A percentile compares a stretch with the other conserved stretches of the same genome.
These are phyloP conservation scores for Stenogyne calaminthoides DNA, from an alignment of 305 asterid genomes.

Conservation along the genomic window DNA sequence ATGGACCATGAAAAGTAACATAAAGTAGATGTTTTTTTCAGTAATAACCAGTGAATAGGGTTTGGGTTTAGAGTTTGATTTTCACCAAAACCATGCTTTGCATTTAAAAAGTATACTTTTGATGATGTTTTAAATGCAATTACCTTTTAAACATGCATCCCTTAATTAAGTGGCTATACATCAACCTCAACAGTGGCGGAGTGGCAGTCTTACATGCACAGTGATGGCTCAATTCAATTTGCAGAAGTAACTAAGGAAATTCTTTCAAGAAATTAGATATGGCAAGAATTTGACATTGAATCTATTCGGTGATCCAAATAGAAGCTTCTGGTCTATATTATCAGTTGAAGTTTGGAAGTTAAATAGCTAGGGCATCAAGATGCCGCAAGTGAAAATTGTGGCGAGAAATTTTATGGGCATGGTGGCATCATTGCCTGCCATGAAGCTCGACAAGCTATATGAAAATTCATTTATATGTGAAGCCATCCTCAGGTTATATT, in stretches of 20 bases:
- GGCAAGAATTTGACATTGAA: conserved; percentile 11
- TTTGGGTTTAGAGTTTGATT: not conserved
- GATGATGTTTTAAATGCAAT: not conserved
- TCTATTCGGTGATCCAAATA: conserved; percentile 5
- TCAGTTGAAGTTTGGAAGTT: conserved; percentile 20
- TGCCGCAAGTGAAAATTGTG: conserved; percentile 94
- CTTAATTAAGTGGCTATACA: conserved; percentile 7
- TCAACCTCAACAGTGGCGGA: not conserved
- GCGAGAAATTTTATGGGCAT: conserved; percentile 97
- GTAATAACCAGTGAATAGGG: not conserved
- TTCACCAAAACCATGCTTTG: not conserved
- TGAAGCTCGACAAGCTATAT: conserved; percentile 87
- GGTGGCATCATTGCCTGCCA: conserved; percentile 93
- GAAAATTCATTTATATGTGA: conserved; percentile 89
- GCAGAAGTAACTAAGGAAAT: conserved; percentile 22
- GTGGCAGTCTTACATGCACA: conserved; percentile 4
- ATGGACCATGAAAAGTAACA: not conserved
- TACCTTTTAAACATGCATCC: not conserved
- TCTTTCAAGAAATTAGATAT: conserved; percentile 24
- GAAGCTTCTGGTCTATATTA: conserved; percentile 5
- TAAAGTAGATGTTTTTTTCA: not conserved
- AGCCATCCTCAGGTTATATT: conserved; percentile 75
- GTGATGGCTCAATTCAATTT: conserved; percentile 4
- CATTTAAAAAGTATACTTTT: not conserved
- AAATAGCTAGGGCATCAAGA: conserved; percentile 34